These are phyloP conservation scores for Torulaspora globosa DNA, from an alignment of 1,139 yeast species.

Conservation along the genomic window DNA sequence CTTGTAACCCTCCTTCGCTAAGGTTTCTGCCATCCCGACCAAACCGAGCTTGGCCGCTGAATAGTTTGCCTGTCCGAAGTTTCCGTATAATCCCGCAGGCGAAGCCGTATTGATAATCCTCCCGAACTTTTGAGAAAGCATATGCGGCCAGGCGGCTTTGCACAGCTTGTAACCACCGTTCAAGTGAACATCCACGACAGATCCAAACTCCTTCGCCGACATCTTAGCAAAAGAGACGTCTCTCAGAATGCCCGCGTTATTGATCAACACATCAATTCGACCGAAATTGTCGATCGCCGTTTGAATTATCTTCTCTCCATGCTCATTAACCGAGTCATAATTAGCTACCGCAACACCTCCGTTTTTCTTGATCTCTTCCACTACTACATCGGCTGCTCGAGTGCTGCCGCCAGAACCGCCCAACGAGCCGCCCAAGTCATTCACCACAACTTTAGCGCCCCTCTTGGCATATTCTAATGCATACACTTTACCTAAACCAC, in stretches of 20 bases:
- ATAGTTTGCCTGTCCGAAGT: slow-evolving; percentile 95
- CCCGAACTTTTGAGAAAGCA: slow-evolving; percentile 81
- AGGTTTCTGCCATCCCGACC: slow-evolving; percentile 88
- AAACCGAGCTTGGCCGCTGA: slow-evolving; percentile 90
- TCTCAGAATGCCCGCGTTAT: slow-evolving; percentile 92
- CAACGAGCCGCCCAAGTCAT: slow-evolving; percentile 85
- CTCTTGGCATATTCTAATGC: slow-evolving; percentile 82
- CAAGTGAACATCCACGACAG: slow-evolving; percentile 81
- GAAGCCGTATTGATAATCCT: slow-evolving; percentile 88
- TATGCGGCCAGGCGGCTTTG: slow-evolving; percentile 88
- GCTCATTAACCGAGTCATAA: slow-evolving; percentile 81
- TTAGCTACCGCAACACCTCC: slow-evolving; percentile 94
- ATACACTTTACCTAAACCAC: slow-evolving; percentile 88
- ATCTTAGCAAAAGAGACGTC: slow-evolving; percentile 65
- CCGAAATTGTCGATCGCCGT: slow-evolving; percentile 87
- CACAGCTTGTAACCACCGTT: slow-evolving; percentile 86
- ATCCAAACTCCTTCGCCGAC: slow-evolving; percentile 73
- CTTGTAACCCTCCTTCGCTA: slow-evolving; percentile 88
- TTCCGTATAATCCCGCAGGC: slow-evolving; percentile 95
- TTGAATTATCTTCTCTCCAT: slow-evolving; percentile 79
- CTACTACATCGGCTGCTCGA: slow-evolving; percentile 84
- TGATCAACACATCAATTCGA: slow-evolving; percentile 80
- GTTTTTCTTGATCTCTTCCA: slow-evolving; percentile 65
- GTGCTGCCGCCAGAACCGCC: slow-evolving; percentile 63
- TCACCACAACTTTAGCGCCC: slow-evolving; percentile 90